phyloP scores from a whole-genome alignment of 768 basidiomycete species.

The Daedaleopsis nitida region DNA sequence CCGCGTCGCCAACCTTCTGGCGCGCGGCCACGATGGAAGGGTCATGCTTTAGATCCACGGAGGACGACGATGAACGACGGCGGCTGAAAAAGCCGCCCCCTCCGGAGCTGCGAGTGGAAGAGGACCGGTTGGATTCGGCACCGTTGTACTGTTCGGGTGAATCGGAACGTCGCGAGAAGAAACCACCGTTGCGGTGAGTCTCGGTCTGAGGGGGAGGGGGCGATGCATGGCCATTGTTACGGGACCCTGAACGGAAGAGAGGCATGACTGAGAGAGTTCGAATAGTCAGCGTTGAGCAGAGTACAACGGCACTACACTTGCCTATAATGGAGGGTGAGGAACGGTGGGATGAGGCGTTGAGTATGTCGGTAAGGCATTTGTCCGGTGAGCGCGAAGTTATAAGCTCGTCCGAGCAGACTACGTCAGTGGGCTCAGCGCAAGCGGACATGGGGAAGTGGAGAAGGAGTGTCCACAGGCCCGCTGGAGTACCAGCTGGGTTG shows the following conservation, averaged over 20 bases:
- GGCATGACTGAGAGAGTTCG: conserved; percentile 29
- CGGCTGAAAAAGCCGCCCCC: conserved; percentile 27
- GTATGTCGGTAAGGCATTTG: not conserved
- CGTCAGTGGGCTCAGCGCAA: not conserved
- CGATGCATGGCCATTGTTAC: conserved; percentile 14
- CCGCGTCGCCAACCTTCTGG: conserved; percentile 52
- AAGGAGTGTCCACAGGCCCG: not conserved
- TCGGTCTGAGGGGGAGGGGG: conserved; percentile 20
- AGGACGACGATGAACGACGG: conserved; percentile 28
- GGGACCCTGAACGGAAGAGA: conserved; percentile 26
- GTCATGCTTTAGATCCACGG: conserved; percentile 36
- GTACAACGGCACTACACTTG: too few relatives aligned
- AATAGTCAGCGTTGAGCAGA: too few relatives aligned
- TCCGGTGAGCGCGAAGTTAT: not conserved
- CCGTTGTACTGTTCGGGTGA: conserved; percentile 11
- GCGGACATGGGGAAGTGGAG: not conserved
- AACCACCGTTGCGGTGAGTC: conserved; percentile 22
- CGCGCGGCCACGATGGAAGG: conserved; percentile 50
- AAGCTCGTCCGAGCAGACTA: not conserved
- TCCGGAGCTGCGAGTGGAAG: conserved; percentile 5
- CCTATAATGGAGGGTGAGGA: not conserved
- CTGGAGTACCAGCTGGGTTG: not conserved
- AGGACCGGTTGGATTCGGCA: conserved; percentile 5
- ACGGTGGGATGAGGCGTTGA: not conserved
- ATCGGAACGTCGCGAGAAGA: conserved; percentile 29